Evolutionary conservation across 495 filamentous ascomycete species (phyloP).

Genomic region (Podospora comata): DNA sequence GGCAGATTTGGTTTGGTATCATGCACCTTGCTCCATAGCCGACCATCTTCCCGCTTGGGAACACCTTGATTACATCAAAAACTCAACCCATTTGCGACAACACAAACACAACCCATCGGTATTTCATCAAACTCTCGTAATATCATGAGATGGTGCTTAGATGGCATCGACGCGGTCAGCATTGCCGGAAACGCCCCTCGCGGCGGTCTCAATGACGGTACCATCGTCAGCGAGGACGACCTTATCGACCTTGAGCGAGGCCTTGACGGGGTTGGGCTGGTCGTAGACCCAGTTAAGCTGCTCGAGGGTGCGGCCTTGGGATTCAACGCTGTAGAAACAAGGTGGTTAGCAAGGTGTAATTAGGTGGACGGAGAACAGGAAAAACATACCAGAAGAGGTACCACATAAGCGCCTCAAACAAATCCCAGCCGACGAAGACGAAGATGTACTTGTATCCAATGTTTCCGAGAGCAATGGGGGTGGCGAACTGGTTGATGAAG

Average conservation of each 20-base stretch:
- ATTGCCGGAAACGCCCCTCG: neutral
- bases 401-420: constrained; percentile 44
- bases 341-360: constrained; percentile 20
- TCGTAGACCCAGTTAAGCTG: constrained; percentile 52
- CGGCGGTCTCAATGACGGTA: constrained; percentile 46
- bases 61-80: neutral
- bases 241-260: constrained; percentile 52
- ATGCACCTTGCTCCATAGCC: neutral
- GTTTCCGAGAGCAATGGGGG: constrained; percentile 47
- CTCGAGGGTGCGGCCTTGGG: constrained; percentile 50
- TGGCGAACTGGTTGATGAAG: constrained; percentile 52
- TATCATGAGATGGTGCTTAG: neutral
- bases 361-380: neutral
- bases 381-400: constrained; percentile 49
- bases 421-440: constrained; percentile 48
- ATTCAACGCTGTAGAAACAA: constrained; percentile 39
- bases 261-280: constrained; percentile 49
- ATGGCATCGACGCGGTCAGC: neutral
- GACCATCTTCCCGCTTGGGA: neutral
- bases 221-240: constrained; percentile 52
- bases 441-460: constrained; percentile 51
- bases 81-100: neutral
- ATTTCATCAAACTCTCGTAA: neutral
- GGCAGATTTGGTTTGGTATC: neutral
- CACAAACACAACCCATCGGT: neutral